phyloP scores from a whole-genome alignment of 1,284 basidiomycete species.

The Leucoagaricus sp. region DNA sequence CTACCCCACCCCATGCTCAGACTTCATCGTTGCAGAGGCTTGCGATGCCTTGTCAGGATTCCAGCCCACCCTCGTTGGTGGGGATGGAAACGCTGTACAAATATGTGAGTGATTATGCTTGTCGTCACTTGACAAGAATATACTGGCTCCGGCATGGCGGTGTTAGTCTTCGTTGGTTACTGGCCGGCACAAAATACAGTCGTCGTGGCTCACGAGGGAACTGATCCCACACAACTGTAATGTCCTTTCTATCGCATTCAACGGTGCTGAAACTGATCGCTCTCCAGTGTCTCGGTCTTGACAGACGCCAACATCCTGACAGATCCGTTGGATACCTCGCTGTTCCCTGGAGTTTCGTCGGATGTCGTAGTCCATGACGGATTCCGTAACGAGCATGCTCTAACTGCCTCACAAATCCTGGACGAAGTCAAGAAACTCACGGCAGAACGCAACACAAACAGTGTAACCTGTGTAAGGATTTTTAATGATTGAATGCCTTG shows the following conservation, averaged over 20 bases:
- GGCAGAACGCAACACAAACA: slow-evolving; percentile 32
- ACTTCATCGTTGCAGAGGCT: slow-evolving; percentile 33
- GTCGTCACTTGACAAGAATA: slow-evolving; percentile 20
- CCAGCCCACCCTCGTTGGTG: slow-evolving; percentile 45
- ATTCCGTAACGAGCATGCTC: slow-evolving; percentile 47
- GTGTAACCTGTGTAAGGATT: slow-evolving; percentile 37
- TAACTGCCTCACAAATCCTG: slow-evolving; percentile 38
- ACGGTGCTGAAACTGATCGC: not conserved
- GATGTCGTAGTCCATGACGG: slow-evolving; percentile 47
- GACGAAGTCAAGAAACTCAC: slow-evolving; percentile 41
- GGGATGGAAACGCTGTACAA: slow-evolving; percentile 44
- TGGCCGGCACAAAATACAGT: slow-evolving; percentile 43
- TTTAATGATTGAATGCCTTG: not conserved
- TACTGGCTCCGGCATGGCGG: not conserved
- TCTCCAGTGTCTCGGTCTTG: slow-evolving; percentile 35
- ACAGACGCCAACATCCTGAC: slow-evolving; percentile 47
- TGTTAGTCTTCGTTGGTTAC: slow-evolving; percentile 17
- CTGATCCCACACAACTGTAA: slow-evolving; percentile 50
- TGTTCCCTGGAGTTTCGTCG: slow-evolving; percentile 50
- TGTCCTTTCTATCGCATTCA: slow-evolving; percentile 7
- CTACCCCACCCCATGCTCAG: not conserved
- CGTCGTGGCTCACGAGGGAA: slow-evolving; percentile 53
- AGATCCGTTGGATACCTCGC: slow-evolving; percentile 35
- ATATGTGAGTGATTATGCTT: slow-evolving; percentile 44
- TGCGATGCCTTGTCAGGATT: slow-evolving; percentile 26